phyloP scores from a whole-genome alignment of 1,284 basidiomycete genomes.

The Termitomyces sp. region DNA sequence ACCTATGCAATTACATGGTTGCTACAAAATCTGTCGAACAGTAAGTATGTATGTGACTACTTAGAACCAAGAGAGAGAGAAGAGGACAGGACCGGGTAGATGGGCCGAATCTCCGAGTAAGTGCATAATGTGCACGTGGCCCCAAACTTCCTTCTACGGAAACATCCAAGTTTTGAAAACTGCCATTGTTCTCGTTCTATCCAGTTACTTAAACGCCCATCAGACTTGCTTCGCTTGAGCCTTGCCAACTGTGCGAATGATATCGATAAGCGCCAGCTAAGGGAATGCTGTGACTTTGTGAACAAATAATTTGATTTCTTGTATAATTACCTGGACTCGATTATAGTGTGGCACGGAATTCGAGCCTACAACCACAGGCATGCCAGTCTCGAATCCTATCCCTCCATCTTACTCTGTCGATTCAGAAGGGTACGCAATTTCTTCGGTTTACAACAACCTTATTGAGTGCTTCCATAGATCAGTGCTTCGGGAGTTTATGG shows the following conservation, averaged over 20 bases:
- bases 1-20: too few species aligned
- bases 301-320: background rate
- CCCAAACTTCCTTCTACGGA: too few species aligned
- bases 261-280: background rate
- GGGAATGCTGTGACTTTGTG: background rate
- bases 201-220: background rate
- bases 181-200: background rate
- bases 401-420: slow-evolving; percentile 12
- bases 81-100: too few species aligned
- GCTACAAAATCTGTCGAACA: too few species aligned
- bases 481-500: slow-evolving; percentile 13
- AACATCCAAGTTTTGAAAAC: background rate
- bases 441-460: background rate
- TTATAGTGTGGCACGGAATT: background rate
- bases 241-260: background rate
- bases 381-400: slow-evolving; percentile 1
- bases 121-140: background rate
- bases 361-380: background rate
- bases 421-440: slow-evolving; percentile 16
- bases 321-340: background rate
- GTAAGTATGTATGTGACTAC: too few species aligned
- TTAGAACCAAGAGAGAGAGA: too few species aligned
- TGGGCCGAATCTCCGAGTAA: background rate
- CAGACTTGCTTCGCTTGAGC: background rate
- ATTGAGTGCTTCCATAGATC: background rate